A percentile compares a stretch with the other conserved stretches of the same genome.
Evolutionary conservation across 352 stramenopile genomes (phyloP).

Genomic region (Pythium apleroticum): DNA sequence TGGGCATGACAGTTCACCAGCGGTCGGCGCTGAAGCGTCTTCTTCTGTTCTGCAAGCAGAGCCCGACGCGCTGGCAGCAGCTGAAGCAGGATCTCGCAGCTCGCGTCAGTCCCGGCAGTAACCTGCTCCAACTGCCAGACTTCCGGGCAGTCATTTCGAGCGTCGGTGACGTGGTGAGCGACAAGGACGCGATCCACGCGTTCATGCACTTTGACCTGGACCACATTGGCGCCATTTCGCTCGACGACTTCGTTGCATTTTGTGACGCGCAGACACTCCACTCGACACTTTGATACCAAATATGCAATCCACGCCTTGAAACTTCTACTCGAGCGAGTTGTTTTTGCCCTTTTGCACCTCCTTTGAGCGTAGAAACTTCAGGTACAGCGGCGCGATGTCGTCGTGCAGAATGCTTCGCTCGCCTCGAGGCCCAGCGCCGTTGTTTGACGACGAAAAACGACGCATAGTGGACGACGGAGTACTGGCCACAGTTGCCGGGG

Average conservation of each 20-base stretch:
- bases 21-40: slow-evolving; percentile 58
- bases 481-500: neutral
- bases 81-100: slow-evolving; percentile 9
- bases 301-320: neutral
- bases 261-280: slow-evolving; percentile 24
- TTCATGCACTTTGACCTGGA: slow-evolving; percentile 81
- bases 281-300: slow-evolving; percentile 8
- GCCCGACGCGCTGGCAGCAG: slow-evolving; percentile 14
- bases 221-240: slow-evolving; percentile 57
- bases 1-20: slow-evolving; percentile 60
- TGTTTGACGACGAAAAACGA: slow-evolving; percentile 4
- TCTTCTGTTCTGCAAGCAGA: slow-evolving; percentile 23
- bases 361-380: slow-evolving; percentile 72
- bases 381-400: slow-evolving; percentile 70
- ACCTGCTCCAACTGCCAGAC: slow-evolving; percentile 47
- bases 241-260: slow-evolving; percentile 43
- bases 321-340: neutral
- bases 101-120: slow-evolving; percentile 11
- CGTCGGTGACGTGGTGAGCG: slow-evolving; percentile 13
- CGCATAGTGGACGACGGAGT: neutral
- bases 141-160: slow-evolving; percentile 39
- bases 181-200: slow-evolving; percentile 66
- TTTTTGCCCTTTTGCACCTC: slow-evolving; percentile 44
- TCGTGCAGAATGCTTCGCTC: slow-evolving; percentile 62
- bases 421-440: neutral